Conservation (phyloP, 306 rosid genomes). For the Vicia sativa region DNA sequence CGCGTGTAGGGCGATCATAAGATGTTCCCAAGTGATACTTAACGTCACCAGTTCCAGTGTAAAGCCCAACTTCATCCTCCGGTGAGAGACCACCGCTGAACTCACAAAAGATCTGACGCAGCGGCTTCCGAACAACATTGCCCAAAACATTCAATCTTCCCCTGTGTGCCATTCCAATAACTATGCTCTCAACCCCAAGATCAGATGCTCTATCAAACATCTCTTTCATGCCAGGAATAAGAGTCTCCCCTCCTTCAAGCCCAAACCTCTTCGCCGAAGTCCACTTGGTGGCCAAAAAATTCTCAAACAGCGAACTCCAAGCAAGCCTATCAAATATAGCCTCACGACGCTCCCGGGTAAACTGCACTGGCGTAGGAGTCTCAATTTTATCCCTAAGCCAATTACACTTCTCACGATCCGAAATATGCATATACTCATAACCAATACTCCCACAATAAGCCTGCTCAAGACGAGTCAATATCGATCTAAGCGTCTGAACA, state of each 20-base stretch:
- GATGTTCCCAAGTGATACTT: slow-evolving; percentile 95
- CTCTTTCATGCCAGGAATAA: slow-evolving; percentile 97
- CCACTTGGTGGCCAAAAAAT: slow-evolving; percentile 95
- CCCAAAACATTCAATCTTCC: slow-evolving; percentile 91
- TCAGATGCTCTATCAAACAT: slow-evolving; percentile 92
- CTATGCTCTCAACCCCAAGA: slow-evolving; percentile 97
- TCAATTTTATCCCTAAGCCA: slow-evolving; percentile 94
- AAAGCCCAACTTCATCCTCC: slow-evolving; percentile 85
- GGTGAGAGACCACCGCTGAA: slow-evolving; percentile 83
- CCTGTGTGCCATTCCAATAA: slow-evolving; percentile 91
- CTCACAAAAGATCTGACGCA: slow-evolving; percentile 88
- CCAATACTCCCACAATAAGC: slow-evolving; percentile 96
- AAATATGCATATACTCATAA: slow-evolving; percentile 95
- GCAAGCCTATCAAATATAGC: slow-evolving; percentile 91
- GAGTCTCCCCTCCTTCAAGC: slow-evolving; percentile 90
- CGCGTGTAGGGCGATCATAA: slow-evolving; percentile 92
- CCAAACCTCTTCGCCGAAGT: slow-evolving; percentile 92
- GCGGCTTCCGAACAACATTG: slow-evolving; percentile 89
- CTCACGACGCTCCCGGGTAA: slow-evolving; percentile 72
- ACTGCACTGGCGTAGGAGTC: slow-evolving; percentile 73
- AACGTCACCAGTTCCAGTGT: slow-evolving; percentile 97
- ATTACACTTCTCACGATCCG: slow-evolving; percentile 81
- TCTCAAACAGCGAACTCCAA: slow-evolving; percentile 91
- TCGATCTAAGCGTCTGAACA: slow-evolving; percentile 87
- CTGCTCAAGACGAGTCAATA: slow-evolving; percentile 92